These are phyloP conservation scores for Ambrosiella xylebori DNA, from an alignment of 2,329 filamentous ascomycete genomes.

Conservation along the genomic window DNA sequence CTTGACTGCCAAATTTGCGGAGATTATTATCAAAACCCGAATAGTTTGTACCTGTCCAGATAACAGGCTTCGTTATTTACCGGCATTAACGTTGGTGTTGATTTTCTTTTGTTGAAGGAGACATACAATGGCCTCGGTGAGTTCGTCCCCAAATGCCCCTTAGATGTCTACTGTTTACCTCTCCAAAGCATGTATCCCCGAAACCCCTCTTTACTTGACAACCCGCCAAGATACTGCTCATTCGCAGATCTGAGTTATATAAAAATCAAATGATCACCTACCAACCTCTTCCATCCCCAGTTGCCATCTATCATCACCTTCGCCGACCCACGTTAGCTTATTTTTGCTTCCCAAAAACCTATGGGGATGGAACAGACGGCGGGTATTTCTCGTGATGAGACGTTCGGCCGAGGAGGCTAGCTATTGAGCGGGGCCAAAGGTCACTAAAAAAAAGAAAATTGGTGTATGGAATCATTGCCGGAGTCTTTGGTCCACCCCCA, in stretches of 20 bases:
- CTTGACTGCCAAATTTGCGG: background rate
- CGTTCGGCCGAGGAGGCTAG: too few relatives aligned
- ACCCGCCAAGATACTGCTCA: too few relatives aligned
- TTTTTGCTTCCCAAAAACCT: background rate
- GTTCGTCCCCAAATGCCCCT: background rate
- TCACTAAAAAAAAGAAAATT: background rate
- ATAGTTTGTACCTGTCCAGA: background rate
- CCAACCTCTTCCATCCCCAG: too few relatives aligned
- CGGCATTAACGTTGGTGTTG: background rate
- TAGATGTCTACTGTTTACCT: background rate
- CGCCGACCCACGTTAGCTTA: background rate
- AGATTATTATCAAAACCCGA: background rate
- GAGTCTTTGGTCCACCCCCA: background rate
- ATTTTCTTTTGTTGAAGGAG: background rate
- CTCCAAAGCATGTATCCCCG: background rate
- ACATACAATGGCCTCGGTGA: conserved; percentile 10
- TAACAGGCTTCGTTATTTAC: background rate
- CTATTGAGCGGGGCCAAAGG: background rate
- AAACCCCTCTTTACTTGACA: background rate
- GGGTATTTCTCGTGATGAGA: background rate
- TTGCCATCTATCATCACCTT: background rate
- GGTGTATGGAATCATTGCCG: background rate
- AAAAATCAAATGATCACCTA: too few relatives aligned
- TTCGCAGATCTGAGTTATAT: too few relatives aligned
- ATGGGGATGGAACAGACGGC: background rate